Evolutionary conservation across 495 filamentous ascomycete genomes (phyloP).

Genomic region (Hypoxylon perforatum): DNA sequence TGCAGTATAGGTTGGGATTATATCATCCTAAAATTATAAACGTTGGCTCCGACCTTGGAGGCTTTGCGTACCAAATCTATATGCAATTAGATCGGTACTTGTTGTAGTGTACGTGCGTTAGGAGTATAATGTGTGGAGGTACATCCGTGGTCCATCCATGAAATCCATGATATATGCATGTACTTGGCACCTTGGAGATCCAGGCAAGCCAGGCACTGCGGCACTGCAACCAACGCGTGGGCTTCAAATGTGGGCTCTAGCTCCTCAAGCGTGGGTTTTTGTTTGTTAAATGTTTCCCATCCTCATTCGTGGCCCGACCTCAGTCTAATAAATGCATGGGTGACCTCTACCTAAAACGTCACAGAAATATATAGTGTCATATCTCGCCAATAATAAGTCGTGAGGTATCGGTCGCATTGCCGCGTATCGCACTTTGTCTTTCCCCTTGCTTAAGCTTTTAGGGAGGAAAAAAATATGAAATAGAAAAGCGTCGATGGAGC

Average conservation of each 20-base stretch:
- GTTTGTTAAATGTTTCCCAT: slow-evolving; percentile 17
- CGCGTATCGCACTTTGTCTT: slow-evolving; percentile 20
- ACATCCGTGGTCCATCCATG: too few relatives aligned
- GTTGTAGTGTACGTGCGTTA: too few relatives aligned
- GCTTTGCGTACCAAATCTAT: too few relatives aligned
- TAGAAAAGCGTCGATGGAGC: background rate
- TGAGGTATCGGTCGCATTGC: slow-evolving; percentile 30
- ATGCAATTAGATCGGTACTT: too few relatives aligned
- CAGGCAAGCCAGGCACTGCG: too few relatives aligned
- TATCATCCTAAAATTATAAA: too few relatives aligned
- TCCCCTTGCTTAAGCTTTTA: slow-evolving; percentile 26
- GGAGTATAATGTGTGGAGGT: too few relatives aligned
- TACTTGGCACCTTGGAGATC: background rate
- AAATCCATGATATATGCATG: slow-evolving; percentile 2
- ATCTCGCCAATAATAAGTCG: slow-evolving; percentile 38
- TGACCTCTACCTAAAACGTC: slow-evolving; percentile 41
- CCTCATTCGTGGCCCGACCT: slow-evolving; percentile 29
- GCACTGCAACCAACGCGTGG: slow-evolving; percentile 2
- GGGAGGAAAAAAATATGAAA: slow-evolving; percentile 1
- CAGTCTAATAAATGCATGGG: slow-evolving; percentile 42
- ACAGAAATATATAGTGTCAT: slow-evolving; percentile 40
- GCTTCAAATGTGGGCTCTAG: too few relatives aligned
- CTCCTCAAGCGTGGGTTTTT: background rate
- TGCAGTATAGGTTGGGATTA: too few relatives aligned
- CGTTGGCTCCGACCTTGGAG: too few relatives aligned